phyloP scores from a whole-genome alignment of 345 rosid genomes.

The Litchi chinensis region DNA sequence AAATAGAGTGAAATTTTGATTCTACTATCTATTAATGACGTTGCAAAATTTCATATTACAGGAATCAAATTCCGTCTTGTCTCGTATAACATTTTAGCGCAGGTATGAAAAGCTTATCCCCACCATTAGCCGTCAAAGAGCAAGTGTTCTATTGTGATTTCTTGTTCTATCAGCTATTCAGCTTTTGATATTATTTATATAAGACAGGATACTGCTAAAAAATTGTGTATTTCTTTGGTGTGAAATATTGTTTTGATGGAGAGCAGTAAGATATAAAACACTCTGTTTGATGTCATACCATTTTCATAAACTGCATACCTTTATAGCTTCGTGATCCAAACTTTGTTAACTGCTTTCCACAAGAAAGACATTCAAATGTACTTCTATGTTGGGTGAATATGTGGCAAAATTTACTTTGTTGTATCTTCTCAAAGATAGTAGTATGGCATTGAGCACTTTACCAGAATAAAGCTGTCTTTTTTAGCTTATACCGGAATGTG shows the following conservation, averaged over 20 bases:
- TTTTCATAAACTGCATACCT: neutral
- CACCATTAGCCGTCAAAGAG: neutral
- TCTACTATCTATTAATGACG: neutral
- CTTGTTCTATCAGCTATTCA: neutral
- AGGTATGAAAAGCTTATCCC: constrained; percentile 39
- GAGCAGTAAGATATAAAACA: neutral
- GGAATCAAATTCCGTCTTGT: constrained; percentile 64
- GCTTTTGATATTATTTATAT: neutral
- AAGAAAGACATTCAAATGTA: neutral
- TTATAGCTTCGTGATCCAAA: neutral
- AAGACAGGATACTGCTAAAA: neutral
- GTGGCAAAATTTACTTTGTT: neutral
- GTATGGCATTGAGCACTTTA: neutral
- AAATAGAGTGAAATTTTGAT: neutral
- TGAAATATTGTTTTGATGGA: neutral
- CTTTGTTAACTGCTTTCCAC: neutral
- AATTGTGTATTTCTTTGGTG: constrained; percentile 1
- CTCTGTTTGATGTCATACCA: neutral
- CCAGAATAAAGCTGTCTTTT: neutral
- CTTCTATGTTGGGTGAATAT: neutral
- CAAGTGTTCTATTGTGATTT: neutral
- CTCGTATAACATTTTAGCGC: constrained; percentile 74
- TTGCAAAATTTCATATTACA: constrained; percentile 26
- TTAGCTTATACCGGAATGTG: neutral
- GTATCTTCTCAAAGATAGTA: neutral